Conservation (phyloP, 169 alveolate genomes). For the Eimeria maxima region DNA sequence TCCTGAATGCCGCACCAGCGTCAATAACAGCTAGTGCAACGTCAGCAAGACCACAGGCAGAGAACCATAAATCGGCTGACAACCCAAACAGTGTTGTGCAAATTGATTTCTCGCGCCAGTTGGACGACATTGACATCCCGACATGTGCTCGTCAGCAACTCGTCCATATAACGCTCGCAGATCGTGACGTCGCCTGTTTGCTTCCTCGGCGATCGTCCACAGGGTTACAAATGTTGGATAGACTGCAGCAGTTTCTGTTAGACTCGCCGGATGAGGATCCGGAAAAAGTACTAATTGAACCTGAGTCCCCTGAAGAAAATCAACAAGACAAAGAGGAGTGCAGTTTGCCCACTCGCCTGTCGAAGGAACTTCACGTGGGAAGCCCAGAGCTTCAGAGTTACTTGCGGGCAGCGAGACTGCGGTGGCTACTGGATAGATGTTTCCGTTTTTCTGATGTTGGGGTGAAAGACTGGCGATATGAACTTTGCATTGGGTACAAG, state of each 20-base stretch:
- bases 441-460: constrained; percentile 70
- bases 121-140: constrained; percentile 14
- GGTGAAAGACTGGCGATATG: constrained; percentile 76
- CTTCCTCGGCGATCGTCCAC: constrained; percentile 35
- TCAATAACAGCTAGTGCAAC: background rate
- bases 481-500: constrained; percentile 72
- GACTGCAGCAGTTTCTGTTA: constrained; percentile 50
- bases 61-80: background rate
- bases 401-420: constrained; percentile 67
- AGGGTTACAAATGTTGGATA: constrained; percentile 28
- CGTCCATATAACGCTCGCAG: constrained; percentile 20
- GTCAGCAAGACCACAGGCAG: background rate
- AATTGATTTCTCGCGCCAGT: constrained; percentile 54
- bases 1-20: background rate
- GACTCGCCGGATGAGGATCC: constrained; percentile 61
- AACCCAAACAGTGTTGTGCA: constrained; percentile 49
- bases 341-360: constrained; percentile 16
- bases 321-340: background rate
- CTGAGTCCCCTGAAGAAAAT: background rate
- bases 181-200: constrained; percentile 56
- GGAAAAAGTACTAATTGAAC: background rate
- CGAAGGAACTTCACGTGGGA: constrained; percentile 56
- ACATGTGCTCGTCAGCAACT: constrained; percentile 19
- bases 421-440: constrained; percentile 80
- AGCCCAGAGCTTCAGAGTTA: constrained; percentile 77